Percentiles rank a stretch among this genome's conserved stretches.
Evolutionary conservation across 2,329 filamentous ascomycete genomes (phyloP).

Genomic region (Dothiorella sarmentorum): DNA sequence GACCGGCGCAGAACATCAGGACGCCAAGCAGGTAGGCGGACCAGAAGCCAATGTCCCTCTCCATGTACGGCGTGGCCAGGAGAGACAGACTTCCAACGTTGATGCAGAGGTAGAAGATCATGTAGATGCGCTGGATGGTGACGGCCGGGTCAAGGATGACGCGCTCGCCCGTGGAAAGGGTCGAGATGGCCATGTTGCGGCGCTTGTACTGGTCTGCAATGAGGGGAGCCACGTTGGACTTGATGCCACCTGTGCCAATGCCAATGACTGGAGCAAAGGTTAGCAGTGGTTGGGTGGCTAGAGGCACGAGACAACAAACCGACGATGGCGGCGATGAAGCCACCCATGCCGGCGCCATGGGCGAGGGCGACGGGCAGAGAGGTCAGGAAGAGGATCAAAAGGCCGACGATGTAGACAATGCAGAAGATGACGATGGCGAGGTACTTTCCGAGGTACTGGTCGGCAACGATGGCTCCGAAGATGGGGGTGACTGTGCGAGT

Average conservation of each 20-base stretch:
- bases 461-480: slow-evolving; percentile 48
- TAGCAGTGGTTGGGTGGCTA: too few relatives aligned
- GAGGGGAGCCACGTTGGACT: slow-evolving; percentile 59
- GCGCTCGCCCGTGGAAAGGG: slow-evolving; percentile 40
- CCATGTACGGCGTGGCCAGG: slow-evolving; percentile 68
- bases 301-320: neutral
- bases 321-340: slow-evolving; percentile 15
- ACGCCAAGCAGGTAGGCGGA: slow-evolving; percentile 62
- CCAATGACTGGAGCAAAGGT: slow-evolving; percentile 48
- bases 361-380: slow-evolving; percentile 59
- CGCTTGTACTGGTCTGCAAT: slow-evolving; percentile 39
- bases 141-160: slow-evolving; percentile 47
- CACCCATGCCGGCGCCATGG: slow-evolving; percentile 27
- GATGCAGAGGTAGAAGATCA: slow-evolving; percentile 69
- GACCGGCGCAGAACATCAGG: slow-evolving; percentile 63
- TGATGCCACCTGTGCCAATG: slow-evolving; percentile 69
- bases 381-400: slow-evolving; percentile 59
- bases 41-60: slow-evolving; percentile 68
- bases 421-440: slow-evolving; percentile 62
- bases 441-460: slow-evolving; percentile 63
- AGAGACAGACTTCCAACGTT: slow-evolving; percentile 68
- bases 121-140: slow-evolving; percentile 49
- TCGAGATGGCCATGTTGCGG: slow-evolving; percentile 41
- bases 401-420: slow-evolving; percentile 57
- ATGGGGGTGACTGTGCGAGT: slow-evolving; percentile 29